Evolutionary conservation across 306 rosid genomes (phyloP), one percentile per base, ranked within the genome.

Genomic region (Inga oerstediana): DNA sequence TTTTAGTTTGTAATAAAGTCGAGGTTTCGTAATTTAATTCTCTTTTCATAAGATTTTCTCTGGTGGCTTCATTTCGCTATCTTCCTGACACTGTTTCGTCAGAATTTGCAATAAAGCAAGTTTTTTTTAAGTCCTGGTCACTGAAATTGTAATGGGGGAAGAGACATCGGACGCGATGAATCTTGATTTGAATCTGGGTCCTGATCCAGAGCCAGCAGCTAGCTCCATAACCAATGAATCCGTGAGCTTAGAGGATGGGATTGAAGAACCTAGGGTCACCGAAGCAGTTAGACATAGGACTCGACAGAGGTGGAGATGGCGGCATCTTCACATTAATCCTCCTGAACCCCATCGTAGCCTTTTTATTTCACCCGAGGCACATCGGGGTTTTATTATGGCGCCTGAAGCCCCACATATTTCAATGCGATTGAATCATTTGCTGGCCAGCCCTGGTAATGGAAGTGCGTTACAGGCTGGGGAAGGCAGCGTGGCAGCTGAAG

Each of bases 101-200:
- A 81, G 30, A 80, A 72, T 70, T 82, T 41, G 69, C 69, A 81
- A 77, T 82, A 72, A 77, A 79, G 80, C 56, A 13, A 75, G 86
- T 54, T 7, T 79, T 27, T 77, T 84, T 76, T 85, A 20, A 16
- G 39, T 45, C 74, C 56, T 83, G 83, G 72, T 64, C 30, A 20
- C 70, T 77, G 58, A 27, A 78, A 72, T 81, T 84, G 88, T 72
- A 84, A 97, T 97, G 99, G 97, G 77, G 79, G 99, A 94, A 32
- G 97, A 92, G 87, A 84, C 79, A 74, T 90, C 95, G 19, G 93
- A 91, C 72, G 86, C 94, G 34, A 94, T 94, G 98, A 97, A 94
- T 89, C 98, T 94, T 80, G 98, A 97, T 91, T 88, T 94, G 94
- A 97, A 97, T 85, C 92, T 94, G 90, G 93, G 93, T 87, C 97